Evolutionary conservation across 441 rosid species (phyloP), one percentile per base, ranked within the genome.

Genomic region (Populus hybrid): DNA sequence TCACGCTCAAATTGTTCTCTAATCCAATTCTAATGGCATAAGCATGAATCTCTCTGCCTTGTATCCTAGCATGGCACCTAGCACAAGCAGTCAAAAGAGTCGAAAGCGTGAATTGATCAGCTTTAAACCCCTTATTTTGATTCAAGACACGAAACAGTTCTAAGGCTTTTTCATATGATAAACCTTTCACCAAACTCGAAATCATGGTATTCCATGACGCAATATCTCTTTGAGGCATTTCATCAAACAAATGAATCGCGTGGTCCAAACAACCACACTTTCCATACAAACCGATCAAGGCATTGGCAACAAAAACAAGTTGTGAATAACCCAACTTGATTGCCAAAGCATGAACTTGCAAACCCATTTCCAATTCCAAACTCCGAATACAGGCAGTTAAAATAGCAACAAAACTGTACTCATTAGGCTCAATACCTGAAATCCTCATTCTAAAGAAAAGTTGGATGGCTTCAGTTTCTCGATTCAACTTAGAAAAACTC

Each of bases 131-230:
- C 83, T 79, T 76, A 14, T 33, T 76, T 77, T 38, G 42, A 8
- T 69, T 68, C 88, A 89, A 88, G 75, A 77, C 84, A 29, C 61
- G 78, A 81, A 91, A 88, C 76, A 88, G 74, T 26, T 80, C 86
- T 29, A 92, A 82, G 1, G 92, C 97, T 74, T 78, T 79, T 69
- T 80, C 87, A 76, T 76, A 77, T 82, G 73, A 74, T 0, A 71
- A 80, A 40, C 81, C 86, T 35, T 83, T 90, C 74, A 89, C 90
- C 68, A 89, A 61, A 83, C 93, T 76, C 7, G 94, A 92, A 61
- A 93, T 82, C 83, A 89, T 78, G 28, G 95, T 92, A 77, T 95
- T 93, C 96, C 93, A 91, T 0, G 99, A 89, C 0, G 86, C 83
- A 36, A 86, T 76, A 81, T 93, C 96, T 82, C 93, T 89, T 0